Base-by-base conservation (phyloP, 805 yeast genomes). In the Barnettozyma populi region DNA sequence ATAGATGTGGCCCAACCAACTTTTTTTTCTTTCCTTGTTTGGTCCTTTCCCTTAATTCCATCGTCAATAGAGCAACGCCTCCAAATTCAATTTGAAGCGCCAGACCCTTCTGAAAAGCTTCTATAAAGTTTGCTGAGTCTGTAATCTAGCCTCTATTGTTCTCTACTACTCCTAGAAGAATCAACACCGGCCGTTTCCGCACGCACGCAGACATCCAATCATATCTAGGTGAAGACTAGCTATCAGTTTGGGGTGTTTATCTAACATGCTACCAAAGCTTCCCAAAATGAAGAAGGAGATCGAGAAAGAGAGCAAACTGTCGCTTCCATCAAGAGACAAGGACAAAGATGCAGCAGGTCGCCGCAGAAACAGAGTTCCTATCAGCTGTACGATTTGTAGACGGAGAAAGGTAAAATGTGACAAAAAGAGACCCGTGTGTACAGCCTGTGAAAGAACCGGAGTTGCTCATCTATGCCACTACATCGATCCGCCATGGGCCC, bases 401-500 rank as follows among this genome's bases (percentile, higher is more conserved):
- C 66, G 72, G 55, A 62, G 78, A 46, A 76, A 76, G 52, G 78
- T 76, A 14, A 75, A 73, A 42, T 73, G 78, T 63, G 76, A 72
- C 53, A 70, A 72, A 51, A 69, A 70, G 40, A 71, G 78, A 52
- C 84, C 84, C 1, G 78, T 76, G 44, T 78, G 84, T 60, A 68
- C 75, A 8, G 78, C 76, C 48, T 78, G 84, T 65, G 69, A 72
- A 32, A 75, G 75, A 55, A 78, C 79, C 14, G 82, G 82, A 2
- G 82, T 78, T 14, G 75, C 75, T 7, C 82, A 78, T 57, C 62
- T 78, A 18, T 78, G 84, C 49, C 78, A 76, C 45, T 78, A 77
- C 53, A 67, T 78, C 54, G 82, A 76, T 51, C 84, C 81, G 37
- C 67, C 72, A n/a, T 78, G 84, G 84, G 82, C 83, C 1, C 72